phyloP scores from a whole-genome alignment of 2,329 filamentous ascomycete species.

The Fusarium pseudograminearum region DNA sequence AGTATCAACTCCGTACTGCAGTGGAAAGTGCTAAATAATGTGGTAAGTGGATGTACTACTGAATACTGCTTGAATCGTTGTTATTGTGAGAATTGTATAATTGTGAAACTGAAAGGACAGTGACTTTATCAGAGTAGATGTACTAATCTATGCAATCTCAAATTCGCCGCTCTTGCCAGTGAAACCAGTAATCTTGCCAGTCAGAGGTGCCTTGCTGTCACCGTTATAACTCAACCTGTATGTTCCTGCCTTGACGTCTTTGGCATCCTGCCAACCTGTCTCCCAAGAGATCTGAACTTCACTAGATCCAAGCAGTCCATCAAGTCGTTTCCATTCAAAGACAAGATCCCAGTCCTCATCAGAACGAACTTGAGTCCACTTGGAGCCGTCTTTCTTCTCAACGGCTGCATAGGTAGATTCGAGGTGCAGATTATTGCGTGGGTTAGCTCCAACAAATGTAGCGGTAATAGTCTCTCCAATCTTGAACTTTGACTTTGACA shows the following conservation, averaged over 20 bases:
- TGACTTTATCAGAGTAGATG: neutral
- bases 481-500: neutral
- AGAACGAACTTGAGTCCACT: neutral
- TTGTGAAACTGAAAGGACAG: fast-evolving
- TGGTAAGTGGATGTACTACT: neutral
- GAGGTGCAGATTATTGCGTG: neutral
- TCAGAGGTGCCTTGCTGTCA: slow-evolving; percentile 5
- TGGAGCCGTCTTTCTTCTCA: neutral
- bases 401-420: slow-evolving; percentile 7
- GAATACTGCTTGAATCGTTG: fast-evolving
- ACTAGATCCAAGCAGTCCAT: slow-evolving; percentile 3
- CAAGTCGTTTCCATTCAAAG: slow-evolving; percentile 14
- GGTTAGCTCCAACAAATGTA: slow-evolving; percentile 4
- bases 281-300: slow-evolving; percentile 6
- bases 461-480: neutral
- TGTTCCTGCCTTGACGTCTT: neutral
- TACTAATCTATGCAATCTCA: neutral
- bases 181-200: neutral
- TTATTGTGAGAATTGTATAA: fast-evolving
- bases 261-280: slow-evolving; percentile 6
- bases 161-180: slow-evolving; percentile 9
- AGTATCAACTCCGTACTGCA: neutral
- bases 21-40: neutral
- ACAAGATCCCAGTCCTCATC: slow-evolving; percentile 21
- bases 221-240: slow-evolving; percentile 8